Evolutionary conservation across 352 stramenopile genomes (phyloP).

Genomic region (Blastocystis sp.): DNA sequence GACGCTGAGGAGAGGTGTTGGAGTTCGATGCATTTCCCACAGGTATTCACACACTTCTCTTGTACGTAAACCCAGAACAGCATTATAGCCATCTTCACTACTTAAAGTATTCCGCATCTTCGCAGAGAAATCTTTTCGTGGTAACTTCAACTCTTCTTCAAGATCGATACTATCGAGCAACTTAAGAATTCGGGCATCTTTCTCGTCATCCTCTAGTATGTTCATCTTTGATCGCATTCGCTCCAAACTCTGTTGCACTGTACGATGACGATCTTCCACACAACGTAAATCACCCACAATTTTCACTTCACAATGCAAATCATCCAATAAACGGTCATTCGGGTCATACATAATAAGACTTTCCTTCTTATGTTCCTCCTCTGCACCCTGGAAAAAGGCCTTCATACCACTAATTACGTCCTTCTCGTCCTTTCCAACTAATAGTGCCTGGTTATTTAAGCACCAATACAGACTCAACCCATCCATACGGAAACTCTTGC

Average conservation of each 20-base stretch:
- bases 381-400: not conserved
- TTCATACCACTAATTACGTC: not conserved
- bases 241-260: not conserved
- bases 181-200: not conserved
- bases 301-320: conserved; percentile 9
- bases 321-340: conserved; percentile 22
- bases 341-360: conserved; percentile 20
- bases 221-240: not conserved
- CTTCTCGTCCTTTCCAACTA: not conserved
- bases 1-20: not conserved
- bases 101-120: not conserved
- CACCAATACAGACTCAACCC: conserved; percentile 36
- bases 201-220: not conserved
- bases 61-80: not conserved
- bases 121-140: not conserved
- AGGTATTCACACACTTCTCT: not conserved
- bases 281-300: conserved; percentile 29
- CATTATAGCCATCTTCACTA: not conserved
- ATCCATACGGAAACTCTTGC: conserved; percentile 44
- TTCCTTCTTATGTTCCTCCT: not conserved
- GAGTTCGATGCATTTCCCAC: conserved; percentile 2
- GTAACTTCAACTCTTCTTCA: not conserved
- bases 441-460: not conserved
- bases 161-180: not conserved
- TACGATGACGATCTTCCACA: not conserved